Evolutionary conservation across 148 eudicot genomes (phyloP), one percentile per base, ranked within the genome.

Genomic region (Linanthus parryae): DNA sequence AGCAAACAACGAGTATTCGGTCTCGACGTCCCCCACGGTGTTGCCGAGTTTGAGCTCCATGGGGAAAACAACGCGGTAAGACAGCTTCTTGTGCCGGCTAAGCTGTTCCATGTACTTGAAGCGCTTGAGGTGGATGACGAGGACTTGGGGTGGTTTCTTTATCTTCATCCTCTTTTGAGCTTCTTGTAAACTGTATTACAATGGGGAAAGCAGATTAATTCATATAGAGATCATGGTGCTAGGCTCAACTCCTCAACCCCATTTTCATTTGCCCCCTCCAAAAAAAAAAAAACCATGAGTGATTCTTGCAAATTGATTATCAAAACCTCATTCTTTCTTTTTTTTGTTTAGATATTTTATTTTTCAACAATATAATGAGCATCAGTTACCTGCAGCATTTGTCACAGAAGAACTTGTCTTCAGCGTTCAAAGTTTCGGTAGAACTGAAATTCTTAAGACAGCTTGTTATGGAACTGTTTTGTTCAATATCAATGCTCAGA

Each of bases 111-210:
- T 81, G 66, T 81, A 84, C 77, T 88, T 84, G 71, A 83, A 88
- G 39, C 96, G 78, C 75, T 88, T 88, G 54, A 88, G 62, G 51
- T 88, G 92, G 62, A 84, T 83, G 42, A 88, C 96, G 58, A 88
- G 66, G 58, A 88, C 70, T 46, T 80, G 92, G 18, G 96, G 96
- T 12, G 92, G 92, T 64, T 64, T 83, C 64, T 87, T 87, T 27
- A 87, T 87, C 81, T 83, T 87, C 96, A 83, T 87, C 56, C 96
- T 80, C 76, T 87, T 87, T 67, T 87, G 91, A 17, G 96, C 96
- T 55, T 87, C 96, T 62, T 81, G 96, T 70, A 83, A 71, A 73
- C 92, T 81, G 62, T 45, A 52, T 26, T 40, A 44, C 29, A 5
- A 23, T 16, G 23, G 41, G 7, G 43, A 21, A n/a, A 9, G 19